These are phyloP conservation scores for Candida coquimbonensis DNA, from an alignment of 805 yeast genomes.

Conservation along the genomic window DNA sequence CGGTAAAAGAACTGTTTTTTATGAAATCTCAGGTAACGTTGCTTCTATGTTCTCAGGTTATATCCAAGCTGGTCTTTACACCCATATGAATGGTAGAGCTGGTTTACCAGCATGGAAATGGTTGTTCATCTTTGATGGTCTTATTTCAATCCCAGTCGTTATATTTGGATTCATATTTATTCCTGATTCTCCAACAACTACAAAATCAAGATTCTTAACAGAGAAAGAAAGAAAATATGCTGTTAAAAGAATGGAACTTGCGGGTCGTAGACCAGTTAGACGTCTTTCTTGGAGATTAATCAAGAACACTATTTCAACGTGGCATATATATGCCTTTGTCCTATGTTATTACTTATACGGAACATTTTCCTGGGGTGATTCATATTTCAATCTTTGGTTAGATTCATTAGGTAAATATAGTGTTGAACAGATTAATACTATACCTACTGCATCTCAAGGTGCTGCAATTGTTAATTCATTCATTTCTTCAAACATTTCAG, in stretches of 20 bases:
- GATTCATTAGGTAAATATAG: conserved; percentile 20
- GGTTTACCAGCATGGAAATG: conserved; percentile 42
- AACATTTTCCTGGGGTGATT: conserved; percentile 12
- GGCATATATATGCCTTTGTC: conserved; percentile 12
- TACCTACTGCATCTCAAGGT: conserved; percentile 29
- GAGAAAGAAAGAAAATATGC: conserved; percentile 8
- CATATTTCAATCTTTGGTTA: conserved; percentile 27
- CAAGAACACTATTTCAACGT: conserved; percentile 7
- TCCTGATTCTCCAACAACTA: conserved; percentile 32
- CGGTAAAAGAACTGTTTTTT: conserved; percentile 37
- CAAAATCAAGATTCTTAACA: conserved; percentile 9
- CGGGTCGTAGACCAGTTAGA: conserved; percentile 10
- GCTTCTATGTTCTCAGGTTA: conserved; percentile 44
- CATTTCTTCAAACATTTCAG: conserved; percentile 24
- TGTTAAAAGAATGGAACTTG: conserved; percentile 8
- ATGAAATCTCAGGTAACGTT: conserved; percentile 37
- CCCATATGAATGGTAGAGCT: conserved; percentile 30
- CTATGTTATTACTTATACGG: conserved; percentile 10
- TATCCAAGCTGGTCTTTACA: conserved; percentile 40
- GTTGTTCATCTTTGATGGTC: conserved; percentile 33
- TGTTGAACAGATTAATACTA: conserved; percentile 23
- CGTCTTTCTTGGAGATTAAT: conserved; percentile 2
- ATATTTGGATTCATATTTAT: conserved; percentile 32
- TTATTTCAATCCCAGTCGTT: conserved; percentile 29
- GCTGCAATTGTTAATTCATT: conserved; percentile 23